Conservation (phyloP, 2,329 filamentous ascomycete genomes). For the Sclerotinia subarctica region DNA sequence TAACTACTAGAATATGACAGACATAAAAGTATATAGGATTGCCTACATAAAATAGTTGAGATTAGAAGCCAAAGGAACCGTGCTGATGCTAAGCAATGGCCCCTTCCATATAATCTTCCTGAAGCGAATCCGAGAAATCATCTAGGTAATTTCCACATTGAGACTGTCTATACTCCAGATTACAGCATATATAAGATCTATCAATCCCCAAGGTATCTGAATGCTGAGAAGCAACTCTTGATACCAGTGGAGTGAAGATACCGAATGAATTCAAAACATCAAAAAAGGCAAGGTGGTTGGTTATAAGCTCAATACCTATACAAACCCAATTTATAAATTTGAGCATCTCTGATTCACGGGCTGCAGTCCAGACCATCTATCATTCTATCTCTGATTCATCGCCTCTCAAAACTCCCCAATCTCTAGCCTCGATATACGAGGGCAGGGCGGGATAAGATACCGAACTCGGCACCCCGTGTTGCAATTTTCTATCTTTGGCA, state of each 20-base stretch:
- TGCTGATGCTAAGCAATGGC: background rate
- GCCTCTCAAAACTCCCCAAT: too few species aligned
- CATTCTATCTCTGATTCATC: rapidly evolving
- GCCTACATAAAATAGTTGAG: background rate
- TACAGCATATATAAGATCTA: too few species aligned
- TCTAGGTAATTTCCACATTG: too few species aligned
- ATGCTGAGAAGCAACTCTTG: too few species aligned
- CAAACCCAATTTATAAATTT: rapidly evolving
- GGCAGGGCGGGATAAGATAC: too few species aligned
- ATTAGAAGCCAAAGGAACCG: background rate
- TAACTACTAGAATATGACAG: background rate
- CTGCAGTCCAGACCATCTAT: background rate
- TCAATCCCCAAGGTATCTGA: too few species aligned
- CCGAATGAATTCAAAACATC: background rate
- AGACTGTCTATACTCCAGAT: too few species aligned
- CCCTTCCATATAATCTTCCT: too few species aligned
- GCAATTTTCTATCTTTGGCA: background rate
- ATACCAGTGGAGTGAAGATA: too few species aligned
- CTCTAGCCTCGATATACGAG: too few species aligned
- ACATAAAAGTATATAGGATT: background rate
- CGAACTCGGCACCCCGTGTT: background rate
- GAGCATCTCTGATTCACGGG: rapidly evolving
- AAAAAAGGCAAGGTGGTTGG: too few species aligned
- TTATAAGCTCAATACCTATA: background rate
- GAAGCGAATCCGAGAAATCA: background rate